Conservation (phyloP, 2,329 filamentous ascomycete species). For the Botrytis medusae region DNA sequence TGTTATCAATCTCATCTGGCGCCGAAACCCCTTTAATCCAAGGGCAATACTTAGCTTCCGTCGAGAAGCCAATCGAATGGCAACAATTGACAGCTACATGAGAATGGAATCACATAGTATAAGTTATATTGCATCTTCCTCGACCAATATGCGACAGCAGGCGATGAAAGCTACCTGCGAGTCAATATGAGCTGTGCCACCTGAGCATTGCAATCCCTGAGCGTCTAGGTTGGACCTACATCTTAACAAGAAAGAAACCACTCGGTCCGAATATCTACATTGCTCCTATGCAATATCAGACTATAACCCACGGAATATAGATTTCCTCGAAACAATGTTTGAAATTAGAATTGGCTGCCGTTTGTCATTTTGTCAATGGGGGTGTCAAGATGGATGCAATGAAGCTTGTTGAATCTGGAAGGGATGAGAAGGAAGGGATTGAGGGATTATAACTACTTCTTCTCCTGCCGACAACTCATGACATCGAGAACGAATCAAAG, state of each 20-base stretch:
- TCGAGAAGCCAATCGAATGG: background rate
- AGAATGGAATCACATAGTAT: background rate
- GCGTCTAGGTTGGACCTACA: background rate
- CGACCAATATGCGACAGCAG: background rate
- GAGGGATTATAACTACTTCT: background rate
- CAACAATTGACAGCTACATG: background rate
- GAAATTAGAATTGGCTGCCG: background rate
- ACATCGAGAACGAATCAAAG: background rate
- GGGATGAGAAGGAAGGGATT: background rate
- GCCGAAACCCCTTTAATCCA: background rate
- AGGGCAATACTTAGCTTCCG: background rate
- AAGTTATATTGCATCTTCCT: background rate
- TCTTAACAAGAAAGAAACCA: no score
- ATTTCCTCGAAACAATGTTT: background rate
- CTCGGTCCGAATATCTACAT: background rate
- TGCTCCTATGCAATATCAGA: background rate
- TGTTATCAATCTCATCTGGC: background rate
- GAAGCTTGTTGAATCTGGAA: background rate
- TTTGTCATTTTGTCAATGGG: background rate
- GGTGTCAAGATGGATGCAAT: background rate
- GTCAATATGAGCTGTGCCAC: background rate
- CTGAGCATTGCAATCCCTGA: background rate
- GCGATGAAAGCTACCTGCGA: background rate
- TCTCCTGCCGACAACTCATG: no score
- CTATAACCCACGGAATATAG: background rate